These are phyloP conservation scores for Mesembryanthemum crystallinum DNA, from an alignment of 148 eudicot genomes.

Conservation along the genomic window DNA sequence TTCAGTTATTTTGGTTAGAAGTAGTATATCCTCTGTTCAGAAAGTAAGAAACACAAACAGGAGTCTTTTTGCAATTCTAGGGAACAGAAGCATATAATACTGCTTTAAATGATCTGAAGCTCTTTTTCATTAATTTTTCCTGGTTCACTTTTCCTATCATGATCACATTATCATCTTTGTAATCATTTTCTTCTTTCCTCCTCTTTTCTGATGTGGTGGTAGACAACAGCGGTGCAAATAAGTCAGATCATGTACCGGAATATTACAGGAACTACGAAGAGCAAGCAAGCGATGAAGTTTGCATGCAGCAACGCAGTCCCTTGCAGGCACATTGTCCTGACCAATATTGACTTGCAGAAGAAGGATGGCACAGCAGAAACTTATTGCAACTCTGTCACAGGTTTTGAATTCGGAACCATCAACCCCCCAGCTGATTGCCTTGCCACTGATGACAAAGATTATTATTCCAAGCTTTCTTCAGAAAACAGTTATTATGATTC, in stretches of 20 bases:
- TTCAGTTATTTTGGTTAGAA: not conserved
- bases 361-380: conserved; percentile 69
- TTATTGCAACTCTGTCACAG: conserved; percentile 71
- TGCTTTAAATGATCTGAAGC: not conserved
- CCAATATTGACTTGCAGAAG: conserved; percentile 60
- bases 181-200: conserved; percentile 3
- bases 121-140: not conserved
- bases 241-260: conserved; percentile 73
- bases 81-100: not conserved
- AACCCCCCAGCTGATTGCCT: conserved; percentile 85
- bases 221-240: conserved; percentile 80
- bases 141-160: conserved; percentile 6
- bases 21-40: not conserved
- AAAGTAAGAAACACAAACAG: conserved; percentile 8
- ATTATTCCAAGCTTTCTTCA: conserved; percentile 21
- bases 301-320: conserved; percentile 85
- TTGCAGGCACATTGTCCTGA: conserved; percentile 64
- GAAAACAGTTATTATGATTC: not conserved
- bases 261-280: conserved; percentile 75
- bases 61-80: conserved; percentile 12
- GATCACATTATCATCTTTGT: not conserved
- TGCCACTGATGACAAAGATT: conserved; percentile 43
- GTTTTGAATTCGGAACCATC: conserved; percentile 56
- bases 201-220: conserved; percentile 1
- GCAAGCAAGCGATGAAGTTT: conserved; percentile 72